Conservation (phyloP, 495 filamentous ascomycete species). For the Neohortaea acidophila region DNA sequence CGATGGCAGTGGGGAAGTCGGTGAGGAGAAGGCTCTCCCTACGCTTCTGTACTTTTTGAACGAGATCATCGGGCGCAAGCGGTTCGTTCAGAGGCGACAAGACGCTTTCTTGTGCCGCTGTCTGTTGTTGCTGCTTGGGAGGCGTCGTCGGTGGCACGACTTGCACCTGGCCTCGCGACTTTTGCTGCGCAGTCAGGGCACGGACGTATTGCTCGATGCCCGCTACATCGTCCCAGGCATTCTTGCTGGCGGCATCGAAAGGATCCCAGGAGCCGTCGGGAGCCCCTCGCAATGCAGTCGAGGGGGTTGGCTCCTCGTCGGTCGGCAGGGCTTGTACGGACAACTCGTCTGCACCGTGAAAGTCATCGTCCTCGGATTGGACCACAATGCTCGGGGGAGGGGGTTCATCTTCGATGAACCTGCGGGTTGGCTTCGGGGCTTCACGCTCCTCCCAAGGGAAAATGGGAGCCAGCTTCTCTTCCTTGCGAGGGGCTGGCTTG, state of each 20-base stretch:
- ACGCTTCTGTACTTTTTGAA: conserved; percentile 18
- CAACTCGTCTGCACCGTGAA: conserved; percentile 8
- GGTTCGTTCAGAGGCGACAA: conserved; percentile 16
- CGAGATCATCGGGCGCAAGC: conserved; percentile 10
- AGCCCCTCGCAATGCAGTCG: conserved; percentile 2
- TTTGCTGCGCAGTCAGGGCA: conserved; percentile 39
- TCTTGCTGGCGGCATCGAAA: conserved; percentile 42
- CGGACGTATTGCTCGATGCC: conserved; percentile 70
- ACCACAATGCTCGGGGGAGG: conserved; percentile 9
- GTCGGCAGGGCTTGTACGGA: not conserved
- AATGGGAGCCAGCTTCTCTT: conserved; percentile 44
- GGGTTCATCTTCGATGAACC: conserved; percentile 48
- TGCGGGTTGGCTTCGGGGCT: conserved; percentile 49
- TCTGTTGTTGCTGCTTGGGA: conserved; percentile 4
- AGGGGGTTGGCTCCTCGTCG: conserved; percentile 7
- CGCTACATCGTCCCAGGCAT: conserved; percentile 80
- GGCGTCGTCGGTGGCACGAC: conserved; percentile 25
- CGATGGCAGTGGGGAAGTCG: conserved; percentile 70
- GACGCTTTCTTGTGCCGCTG: conserved; percentile 4
- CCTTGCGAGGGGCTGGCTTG: conserved; percentile 35
- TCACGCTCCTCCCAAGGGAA: conserved; percentile 71
- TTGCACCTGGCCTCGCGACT: conserved; percentile 38
- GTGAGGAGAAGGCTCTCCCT: conserved; percentile 51
- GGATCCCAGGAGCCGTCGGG: conserved; percentile 41
- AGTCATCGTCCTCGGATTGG: conserved; percentile 3